Conservation (phyloP, 2,329 filamentous ascomycete genomes). For the Trichoderma simmonsii region DNA sequence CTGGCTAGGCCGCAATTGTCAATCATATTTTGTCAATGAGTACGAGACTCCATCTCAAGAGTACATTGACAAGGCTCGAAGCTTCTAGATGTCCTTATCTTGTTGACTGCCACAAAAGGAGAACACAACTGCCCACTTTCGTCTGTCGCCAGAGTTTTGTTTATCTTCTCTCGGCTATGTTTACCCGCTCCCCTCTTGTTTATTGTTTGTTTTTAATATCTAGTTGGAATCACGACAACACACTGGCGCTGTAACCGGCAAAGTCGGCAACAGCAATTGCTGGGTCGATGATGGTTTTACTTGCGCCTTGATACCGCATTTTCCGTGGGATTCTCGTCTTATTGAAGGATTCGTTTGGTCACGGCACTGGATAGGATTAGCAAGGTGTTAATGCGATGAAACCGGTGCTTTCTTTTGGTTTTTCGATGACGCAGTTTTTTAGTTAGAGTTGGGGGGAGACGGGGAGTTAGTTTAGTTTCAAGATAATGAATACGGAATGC, state of each 20-base stretch:
- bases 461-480: not conserved
- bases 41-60: constrained; percentile 71
- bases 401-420: not conserved
- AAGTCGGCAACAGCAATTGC: not conserved
- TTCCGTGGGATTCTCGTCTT: not conserved
- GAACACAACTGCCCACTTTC: not conserved
- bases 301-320: not conserved
- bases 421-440: not conserved
- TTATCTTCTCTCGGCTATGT: not conserved
- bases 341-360: constrained; percentile 4
- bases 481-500: not conserved
- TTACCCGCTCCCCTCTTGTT: not conserved
- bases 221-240: not conserved
- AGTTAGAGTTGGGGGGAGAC: not conserved
- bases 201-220: not conserved
- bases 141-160: not conserved
- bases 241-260: not conserved
- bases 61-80: constrained; percentile 66
- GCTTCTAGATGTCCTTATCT: constrained; percentile 31
- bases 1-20: constrained; percentile 77
- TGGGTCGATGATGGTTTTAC: not conserved
- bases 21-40: constrained; percentile 71
- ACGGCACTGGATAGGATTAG: constrained; percentile 10
- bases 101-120: not conserved
- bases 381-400: constrained; percentile 8